Base-by-base conservation (phyloP, 345 rosid species). In the Alliaria petiolata region DNA sequence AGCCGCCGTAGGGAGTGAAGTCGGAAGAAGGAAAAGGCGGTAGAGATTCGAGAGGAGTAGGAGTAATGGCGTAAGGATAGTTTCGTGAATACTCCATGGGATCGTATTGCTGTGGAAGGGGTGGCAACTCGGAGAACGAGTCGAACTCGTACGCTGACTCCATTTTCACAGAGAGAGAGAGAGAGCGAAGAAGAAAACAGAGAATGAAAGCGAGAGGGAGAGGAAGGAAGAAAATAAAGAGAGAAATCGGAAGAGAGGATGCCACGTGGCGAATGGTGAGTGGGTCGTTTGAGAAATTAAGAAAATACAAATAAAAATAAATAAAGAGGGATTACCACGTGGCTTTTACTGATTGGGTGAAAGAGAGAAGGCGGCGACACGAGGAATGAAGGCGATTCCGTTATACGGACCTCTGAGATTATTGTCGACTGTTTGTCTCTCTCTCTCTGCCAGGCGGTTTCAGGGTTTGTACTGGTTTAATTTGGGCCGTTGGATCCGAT, bases 341-440 rank as follows among this genome's bases (percentile, higher is more conserved):
- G 85, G 75, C 11, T 0, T 1, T 3, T 3, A 5, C 0, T 39
- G 57, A 78, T 19, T 40, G 61, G 72, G 44, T 5, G 16, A 7
- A n/a, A 7, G 6, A 58, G 76, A 8, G 17, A 10, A 53, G 71
- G 77, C 81, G 82, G 85, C 79, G 60, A 75, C 79, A 55, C 78
- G 65, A 28, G 72, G 63, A 61, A 59, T 80, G 77, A 81, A 53
- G 81, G 72, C 63, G 87, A 77, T 79, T 62, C 47, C 19, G 40
- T 65, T 40, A 68, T 19, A 45, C 28, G 34, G 9, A 50, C 46
- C 59, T 45, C 72, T 65, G 78, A 56, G 54, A 40, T 45, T 42
- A 10, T 57, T 62, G 78, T 70, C 76, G 64, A 58, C 77, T 57
- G 57, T 65, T 65, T 71, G 77, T 71, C 66, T 35, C 16, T 8